Conservation (phyloP, 441 rosid genomes). For the Metrosideros polymorpha region DNA sequence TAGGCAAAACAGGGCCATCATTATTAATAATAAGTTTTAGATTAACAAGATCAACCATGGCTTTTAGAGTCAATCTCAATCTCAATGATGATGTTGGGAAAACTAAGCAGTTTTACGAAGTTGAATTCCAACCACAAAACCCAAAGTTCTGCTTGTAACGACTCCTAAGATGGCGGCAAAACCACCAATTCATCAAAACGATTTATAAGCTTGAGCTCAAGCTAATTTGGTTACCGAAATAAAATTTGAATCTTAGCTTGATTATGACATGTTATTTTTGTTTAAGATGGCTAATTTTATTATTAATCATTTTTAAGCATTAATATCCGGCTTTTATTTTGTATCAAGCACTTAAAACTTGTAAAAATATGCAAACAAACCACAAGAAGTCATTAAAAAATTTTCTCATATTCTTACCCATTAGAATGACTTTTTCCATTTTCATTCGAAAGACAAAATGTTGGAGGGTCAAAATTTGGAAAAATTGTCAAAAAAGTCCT, state of each 20-base stretch:
- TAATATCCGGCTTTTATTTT: not conserved
- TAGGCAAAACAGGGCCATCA: not conserved
- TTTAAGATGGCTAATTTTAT: not conserved
- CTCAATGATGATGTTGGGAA: not conserved
- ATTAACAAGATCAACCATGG: not conserved
- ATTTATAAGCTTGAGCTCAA: not conserved
- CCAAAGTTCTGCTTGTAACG: not conserved
- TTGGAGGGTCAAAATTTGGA: not conserved
- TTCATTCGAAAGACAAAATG: no score
- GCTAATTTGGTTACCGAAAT: not conserved
- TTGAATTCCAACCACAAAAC: not conserved
- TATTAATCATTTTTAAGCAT: no score
- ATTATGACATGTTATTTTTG: not conserved
- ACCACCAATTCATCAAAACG: not conserved
- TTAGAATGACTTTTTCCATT: not conserved
- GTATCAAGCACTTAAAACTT: not conserved
- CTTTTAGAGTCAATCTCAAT: not conserved
- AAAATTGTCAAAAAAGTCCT: no score
- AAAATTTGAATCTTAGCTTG: not conserved
- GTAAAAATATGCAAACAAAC: not conserved
- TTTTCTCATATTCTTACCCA: no score
- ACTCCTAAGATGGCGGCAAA: not conserved
- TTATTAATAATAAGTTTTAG: not conserved
- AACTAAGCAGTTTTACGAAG: not conserved
- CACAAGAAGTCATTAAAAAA: no score